Base-by-base conservation (phyloP, 1,139 yeast species). In the Taiozyma onychis region DNA sequence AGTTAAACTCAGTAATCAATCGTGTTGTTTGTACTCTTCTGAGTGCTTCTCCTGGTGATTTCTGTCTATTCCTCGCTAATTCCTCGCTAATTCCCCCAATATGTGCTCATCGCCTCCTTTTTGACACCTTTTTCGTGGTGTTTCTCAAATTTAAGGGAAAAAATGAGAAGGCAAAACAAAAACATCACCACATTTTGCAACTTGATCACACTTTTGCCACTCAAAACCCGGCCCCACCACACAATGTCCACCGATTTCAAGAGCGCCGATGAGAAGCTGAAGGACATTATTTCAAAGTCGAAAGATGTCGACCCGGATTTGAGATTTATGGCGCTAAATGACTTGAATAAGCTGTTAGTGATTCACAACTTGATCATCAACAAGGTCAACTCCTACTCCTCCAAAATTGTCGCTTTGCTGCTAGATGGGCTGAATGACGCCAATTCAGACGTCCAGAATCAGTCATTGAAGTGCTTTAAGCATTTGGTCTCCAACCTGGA, bases 311-410 rank as follows among this genome's bases (percentile, higher is more conserved):
- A 89, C 61, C 87, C 95, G 4, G 97, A 89, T 64, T 73, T 86
- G 58, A 75, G 96, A 62, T 88, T 83, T 67, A 89, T 89, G 97
- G 95, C 93, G 3, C 72, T 88, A 54, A 87, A 81, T 58, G 97
- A 89, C 63, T 75, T 88, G 59, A 80, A 78, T 59, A 78, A 77
- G 60, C 71, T 71, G 54, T 74, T 69, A 51, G 54, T 73, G 28
- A 73, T 72, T 48, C 65, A 64, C 39, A 58, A 60, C 8, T 57
- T 62, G 42, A 55, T 64, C 32, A 63, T 69, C 44, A 60, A 59
- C 49, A 59, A 58, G 41, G 71, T 67, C 45, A 52, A 62, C 32
- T 54, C 60, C 7, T 56, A 64, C 50, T 59, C 66, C 8, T 47
- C 54, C 6, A 57, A 64, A 16, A 77, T 85, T 56, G 68, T 78